A percentile compares a stretch with the other conserved stretches of the same genome.
phyloP scores from a whole-genome alignment of 768 basidiomycete genomes.

The Holtermanniella nyarrowii region DNA sequence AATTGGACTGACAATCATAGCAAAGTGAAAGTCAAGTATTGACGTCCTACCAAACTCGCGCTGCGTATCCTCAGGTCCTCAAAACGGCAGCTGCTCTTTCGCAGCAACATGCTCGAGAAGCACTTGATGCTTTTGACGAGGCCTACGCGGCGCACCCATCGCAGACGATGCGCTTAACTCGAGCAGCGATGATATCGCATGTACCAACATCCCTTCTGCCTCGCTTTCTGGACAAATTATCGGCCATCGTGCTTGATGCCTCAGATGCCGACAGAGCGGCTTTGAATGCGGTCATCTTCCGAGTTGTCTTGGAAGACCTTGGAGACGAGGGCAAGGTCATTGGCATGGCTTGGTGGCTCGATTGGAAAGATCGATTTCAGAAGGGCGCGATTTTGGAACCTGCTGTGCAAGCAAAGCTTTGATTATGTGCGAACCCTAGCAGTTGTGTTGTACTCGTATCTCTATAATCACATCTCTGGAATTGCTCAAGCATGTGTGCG shows the following conservation, averaged over 20 bases:
- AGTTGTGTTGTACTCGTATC: no score
- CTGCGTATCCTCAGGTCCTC: conserved; percentile 14
- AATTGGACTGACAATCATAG: conserved; percentile 2
- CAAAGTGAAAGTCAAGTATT: conserved; percentile 9
- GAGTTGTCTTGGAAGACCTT: conserved; percentile 17
- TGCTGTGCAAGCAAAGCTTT: no score
- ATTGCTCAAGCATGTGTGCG: neutral
- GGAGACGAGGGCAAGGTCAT: conserved; percentile 9
- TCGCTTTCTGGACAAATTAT: conserved; percentile 11
- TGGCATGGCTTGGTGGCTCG: conserved; percentile 23
- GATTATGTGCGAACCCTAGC: no score
- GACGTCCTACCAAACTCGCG: conserved; percentile 11
- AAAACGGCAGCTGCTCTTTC: conserved; percentile 9
- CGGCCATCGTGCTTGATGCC: neutral
- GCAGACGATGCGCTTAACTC: neutral
- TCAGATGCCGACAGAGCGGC: conserved; percentile 5
- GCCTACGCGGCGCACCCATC: neutral
- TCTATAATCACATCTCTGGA: no score
- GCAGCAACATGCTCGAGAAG: neutral
- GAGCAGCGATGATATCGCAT: neutral
- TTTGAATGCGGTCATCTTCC: conserved; percentile 6
- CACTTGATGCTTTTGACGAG: neutral
- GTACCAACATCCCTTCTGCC: neutral
- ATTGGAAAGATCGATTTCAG: neutral
- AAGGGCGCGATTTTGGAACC: neutral